Percentiles rank a stretch among this genome's conserved stretches.
phyloP scores from a whole-genome alignment of 352 stramenopile species.

The Phytophthora lateralis region DNA sequence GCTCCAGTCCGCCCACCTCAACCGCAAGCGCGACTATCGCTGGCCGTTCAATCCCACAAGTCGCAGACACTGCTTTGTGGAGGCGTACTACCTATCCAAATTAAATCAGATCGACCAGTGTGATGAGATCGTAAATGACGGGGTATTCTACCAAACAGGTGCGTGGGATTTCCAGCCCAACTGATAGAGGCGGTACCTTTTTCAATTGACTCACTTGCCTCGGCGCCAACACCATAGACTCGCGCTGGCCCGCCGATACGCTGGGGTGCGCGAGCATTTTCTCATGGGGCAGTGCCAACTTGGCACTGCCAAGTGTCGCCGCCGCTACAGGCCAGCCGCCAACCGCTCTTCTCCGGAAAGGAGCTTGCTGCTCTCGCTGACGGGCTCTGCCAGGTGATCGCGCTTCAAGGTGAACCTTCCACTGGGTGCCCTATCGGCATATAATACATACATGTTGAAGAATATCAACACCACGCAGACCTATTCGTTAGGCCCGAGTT shows the following conservation, averaged over 20 bases:
- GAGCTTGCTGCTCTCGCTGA: neutral
- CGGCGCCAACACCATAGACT: too few relatives aligned
- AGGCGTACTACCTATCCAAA: neutral
- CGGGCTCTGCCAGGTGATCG: neutral
- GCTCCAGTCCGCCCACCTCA: too few relatives aligned
- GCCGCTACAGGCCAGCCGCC: neutral
- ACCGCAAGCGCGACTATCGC: slow-evolving; percentile 8
- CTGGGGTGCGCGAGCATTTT: slow-evolving; percentile 12
- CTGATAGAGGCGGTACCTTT: too few relatives aligned
- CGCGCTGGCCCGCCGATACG: slow-evolving; percentile 2
- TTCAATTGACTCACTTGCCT: neutral
- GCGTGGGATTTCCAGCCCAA: neutral
- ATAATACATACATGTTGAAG: neutral
- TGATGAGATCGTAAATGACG: too few relatives aligned
- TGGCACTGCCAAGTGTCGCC: slow-evolving; percentile 7
- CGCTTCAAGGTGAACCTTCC: slow-evolving; percentile 19
- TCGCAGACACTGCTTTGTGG: slow-evolving; percentile 8
- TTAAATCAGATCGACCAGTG: too few relatives aligned
- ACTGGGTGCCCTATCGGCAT: slow-evolving; percentile 1
- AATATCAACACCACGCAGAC: neutral
- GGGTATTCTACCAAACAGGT: neutral
- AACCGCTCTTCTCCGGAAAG: slow-evolving; percentile 10
- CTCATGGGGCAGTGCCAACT: slow-evolving; percentile 12
- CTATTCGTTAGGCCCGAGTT: neutral
- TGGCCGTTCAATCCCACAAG: slow-evolving; percentile 6